Evolutionary conservation across 2,329 filamentous ascomycete species (phyloP), one percentile per base, ranked within the genome.

Genomic region (Ophiosphaerella narmari): DNA sequence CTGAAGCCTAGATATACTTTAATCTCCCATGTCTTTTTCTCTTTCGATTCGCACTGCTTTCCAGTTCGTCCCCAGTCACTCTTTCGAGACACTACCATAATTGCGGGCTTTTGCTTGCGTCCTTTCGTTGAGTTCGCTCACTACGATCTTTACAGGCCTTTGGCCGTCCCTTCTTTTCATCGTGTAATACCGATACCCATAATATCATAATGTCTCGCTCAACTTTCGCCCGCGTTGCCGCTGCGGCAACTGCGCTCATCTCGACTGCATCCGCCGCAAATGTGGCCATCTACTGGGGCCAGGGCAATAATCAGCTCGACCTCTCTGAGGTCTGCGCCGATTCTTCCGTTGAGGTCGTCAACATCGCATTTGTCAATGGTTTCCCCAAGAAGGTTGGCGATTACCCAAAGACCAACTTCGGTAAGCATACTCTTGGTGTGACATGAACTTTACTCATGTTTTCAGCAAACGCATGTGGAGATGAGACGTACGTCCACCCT

Each of bases 271-370:
- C 71, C 36, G 72, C 74, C 49, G 71, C 71, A 34, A 82, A 83
- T 58, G 71, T 83, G 39, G 80, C 75, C 21, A 73, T 82, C 38
- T 84, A 84, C 69, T 83, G 77, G 73, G 82, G 82, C 40, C 80
- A 84, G 75, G 81, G 82, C 52, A 50, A 65, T 12, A 47, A 72
- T 46, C 82, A 85, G 57, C 66, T 71, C 18, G 72, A 77, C 14
- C 73, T 85, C 18, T 67, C 74, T 32, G 71, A 80, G 42, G 80
- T 81, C 57, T 85, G 82, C 67, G 61, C 75, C 33, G 78, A 83
- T 45, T 68, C 75, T 0, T 75, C 73, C 29, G 66, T 82, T 49
- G 82, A 85, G 54, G 79, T 85, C 41, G 80, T 85, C 63, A 80
- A 79, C 52, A 67, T 85, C 50, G 80, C 72, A 4, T 85, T 85